Evolutionary conservation across 352 stramenopile genomes (phyloP), one percentile per base, ranked within the genome.

Genomic region (Globisporangium lucens): DNA sequence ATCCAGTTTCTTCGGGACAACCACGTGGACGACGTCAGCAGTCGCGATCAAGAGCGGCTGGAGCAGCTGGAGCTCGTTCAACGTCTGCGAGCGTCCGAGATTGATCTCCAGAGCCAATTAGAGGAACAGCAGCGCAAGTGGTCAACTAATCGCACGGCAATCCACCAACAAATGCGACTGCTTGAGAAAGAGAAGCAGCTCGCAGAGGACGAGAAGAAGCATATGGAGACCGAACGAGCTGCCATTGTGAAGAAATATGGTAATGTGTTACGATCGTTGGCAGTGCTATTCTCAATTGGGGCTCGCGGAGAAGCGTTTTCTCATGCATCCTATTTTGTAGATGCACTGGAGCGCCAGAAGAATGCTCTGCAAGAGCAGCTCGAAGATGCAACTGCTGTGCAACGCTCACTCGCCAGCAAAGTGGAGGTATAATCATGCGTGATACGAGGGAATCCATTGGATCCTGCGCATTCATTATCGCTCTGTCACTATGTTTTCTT

Each of bases 71-170:
- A 93, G 22, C 70, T 85, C 3, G 76, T 90, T 35, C 77, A 90
- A 46, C 73, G 49, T 1, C 72, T 90, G 3, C 77, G 75, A 15
- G 74, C 72, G 22, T 75, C 79, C 24, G 79, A 90, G 65, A 20
- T 79, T 2, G 77, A 86, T 59, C 65, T 90, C 0, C 77, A 90
- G 55, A 71, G 66, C 3, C 71, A 90, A 27, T 46, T 90, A 4
- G 84, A 93, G 58, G 73, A 77, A 7, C 82, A 90, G 35, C 79
- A 90, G 61, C 79, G 79, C 36, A 89, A 87, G 62, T 90, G 79
- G 79, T 65, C 77, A 0, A 56, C 62, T 1, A 80, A 90, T 41
- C 80, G 82, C 9, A 75, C 77, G 0, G 78, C 60, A 0, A 66
- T 90, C 7, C 67, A 87, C 27, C 77, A 89, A 22, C 80, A 88